Evolutionary conservation across 1,284 basidiomycete genomes (phyloP), one percentile per base, ranked within the genome.

Genomic region (Meira nashicola): DNA sequence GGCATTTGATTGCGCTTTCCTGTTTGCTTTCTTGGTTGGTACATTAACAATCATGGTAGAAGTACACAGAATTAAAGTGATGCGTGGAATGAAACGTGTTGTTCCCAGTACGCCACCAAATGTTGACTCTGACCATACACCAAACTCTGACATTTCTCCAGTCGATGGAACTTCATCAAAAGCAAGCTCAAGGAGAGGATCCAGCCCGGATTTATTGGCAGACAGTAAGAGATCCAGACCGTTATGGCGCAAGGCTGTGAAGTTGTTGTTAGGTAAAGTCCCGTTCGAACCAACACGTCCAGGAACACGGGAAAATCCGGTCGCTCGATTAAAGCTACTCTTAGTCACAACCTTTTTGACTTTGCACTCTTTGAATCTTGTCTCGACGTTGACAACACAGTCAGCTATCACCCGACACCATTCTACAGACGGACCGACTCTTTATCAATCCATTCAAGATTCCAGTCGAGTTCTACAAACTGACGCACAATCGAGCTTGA

Each of bases 21-120:
- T 96, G 64, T 89, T 89, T 79, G 90, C 90, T 0, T 95, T 96
- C 80, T 89, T 93, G 77, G 84, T 89, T 1, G 87, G 90, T 2
- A 86, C 97, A 60, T 82, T 98, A 63, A 87, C 87, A 43, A 84
- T 98, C 77, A 95, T 97, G 89, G 88, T 97, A 68, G 94, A 97
- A 83, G 82, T 85, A 33, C 83, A 84, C 66, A 81, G 84, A 41
- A 84, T 85, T 79, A 84, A 84, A 78, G 78, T 83, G 55, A 81
- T 84, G 70, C 80, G 83, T n/a, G 81, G 81, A 53, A 77, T 79
- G 46, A 73, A 70, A 48, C 38, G 54, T 11, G 59, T 62, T 50
- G 68, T 62, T 56, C 61, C 70, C 33, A 63, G 66, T 53, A 71
- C 69, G 8, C 72, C 76, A 9, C 71, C 73, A 28, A 64, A 67